phyloP scores from a whole-genome alignment of 2,329 filamentous ascomycete genomes.

The Coccinonectria pachysandricola region DNA sequence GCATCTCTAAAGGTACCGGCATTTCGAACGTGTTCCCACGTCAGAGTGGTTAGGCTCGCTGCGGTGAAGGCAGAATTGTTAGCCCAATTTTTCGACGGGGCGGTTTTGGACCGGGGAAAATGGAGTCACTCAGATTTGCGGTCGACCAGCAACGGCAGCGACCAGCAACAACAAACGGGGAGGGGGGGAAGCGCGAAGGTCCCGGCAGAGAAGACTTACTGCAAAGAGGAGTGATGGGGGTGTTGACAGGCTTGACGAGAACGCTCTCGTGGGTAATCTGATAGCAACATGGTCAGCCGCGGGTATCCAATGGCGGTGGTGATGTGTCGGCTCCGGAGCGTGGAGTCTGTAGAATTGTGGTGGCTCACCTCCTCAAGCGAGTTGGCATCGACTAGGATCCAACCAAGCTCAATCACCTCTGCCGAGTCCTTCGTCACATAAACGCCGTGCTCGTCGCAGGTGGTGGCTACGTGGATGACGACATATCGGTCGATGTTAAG shows the following conservation, averaged over 20 bases:
- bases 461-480: conserved; percentile 96
- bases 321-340: no score
- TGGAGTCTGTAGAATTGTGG: conserved; percentile 5
- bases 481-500: conserved; percentile 89
- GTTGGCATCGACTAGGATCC: conserved; percentile 91
- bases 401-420: conserved; percentile 97
- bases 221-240: conserved; percentile 94
- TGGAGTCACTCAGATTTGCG: conserved; percentile 6
- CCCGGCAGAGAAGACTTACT: conserved; percentile 59
- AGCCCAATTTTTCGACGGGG: conserved; percentile 7
- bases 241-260: conserved; percentile 96
- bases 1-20: conserved; percentile 96
- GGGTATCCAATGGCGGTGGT: no score
- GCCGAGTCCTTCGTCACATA: conserved; percentile 99
- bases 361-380: conserved; percentile 77
- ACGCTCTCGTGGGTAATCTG: conserved; percentile 93
- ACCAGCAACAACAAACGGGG: conserved; percentile 10
- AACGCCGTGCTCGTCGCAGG: conserved; percentile 97
- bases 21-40: conserved; percentile 97
- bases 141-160: conserved; percentile 9
- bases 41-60: conserved; percentile 95
- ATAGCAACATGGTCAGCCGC: conserved; percentile 9
- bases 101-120: conserved; percentile 1
- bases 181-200: conserved; percentile 10
- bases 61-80: conserved; percentile 16